These are phyloP conservation scores for Talaromyces adpressus DNA, from an alignment of 495 filamentous ascomycete species.

Conservation along the genomic window DNA sequence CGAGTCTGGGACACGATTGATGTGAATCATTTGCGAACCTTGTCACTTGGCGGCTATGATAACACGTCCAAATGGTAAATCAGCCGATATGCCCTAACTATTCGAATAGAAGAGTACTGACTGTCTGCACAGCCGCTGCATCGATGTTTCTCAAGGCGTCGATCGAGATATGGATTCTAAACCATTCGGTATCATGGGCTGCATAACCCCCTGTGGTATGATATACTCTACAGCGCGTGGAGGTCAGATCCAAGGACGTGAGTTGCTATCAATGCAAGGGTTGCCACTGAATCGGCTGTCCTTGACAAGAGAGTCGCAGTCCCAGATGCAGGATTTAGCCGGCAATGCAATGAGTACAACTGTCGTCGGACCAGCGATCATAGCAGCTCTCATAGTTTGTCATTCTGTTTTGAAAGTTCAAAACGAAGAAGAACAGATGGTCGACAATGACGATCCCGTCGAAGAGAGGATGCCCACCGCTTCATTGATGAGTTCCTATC, in stretches of 20 bases:
- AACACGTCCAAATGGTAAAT: slow-evolving; percentile 55
- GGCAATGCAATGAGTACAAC: slow-evolving; percentile 83
- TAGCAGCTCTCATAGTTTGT: slow-evolving; percentile 42
- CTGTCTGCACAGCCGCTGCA: slow-evolving; percentile 33
- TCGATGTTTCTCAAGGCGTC: slow-evolving; percentile 73
- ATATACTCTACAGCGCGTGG: slow-evolving; percentile 57
- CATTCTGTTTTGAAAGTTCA: background rate
- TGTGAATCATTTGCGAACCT: slow-evolving; percentile 45
- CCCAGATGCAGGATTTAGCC: slow-evolving; percentile 63
- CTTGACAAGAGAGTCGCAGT: slow-evolving; percentile 55
- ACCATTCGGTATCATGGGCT: slow-evolving; percentile 54
- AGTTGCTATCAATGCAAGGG: slow-evolving; percentile 65
- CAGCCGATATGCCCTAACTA: slow-evolving; percentile 7
- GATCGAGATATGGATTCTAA: slow-evolving; percentile 47
- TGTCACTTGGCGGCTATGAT: slow-evolving; percentile 40
- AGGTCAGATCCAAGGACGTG: slow-evolving; percentile 56
- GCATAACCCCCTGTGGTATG: slow-evolving; percentile 64
- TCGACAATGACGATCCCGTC: background rate
- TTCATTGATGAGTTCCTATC: slow-evolving; percentile 2
- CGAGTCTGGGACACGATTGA: slow-evolving; percentile 66
- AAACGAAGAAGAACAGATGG: background rate
- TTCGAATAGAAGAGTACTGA: background rate
- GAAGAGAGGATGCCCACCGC: background rate
- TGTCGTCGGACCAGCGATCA: slow-evolving; percentile 57
- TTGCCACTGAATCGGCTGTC: slow-evolving; percentile 56